A percentile compares a stretch with the other conserved stretches of the same genome.
These are phyloP conservation scores for Alternaria triticina DNA, from an alignment of 2,329 filamentous ascomycete species.

Conservation along the genomic window DNA sequence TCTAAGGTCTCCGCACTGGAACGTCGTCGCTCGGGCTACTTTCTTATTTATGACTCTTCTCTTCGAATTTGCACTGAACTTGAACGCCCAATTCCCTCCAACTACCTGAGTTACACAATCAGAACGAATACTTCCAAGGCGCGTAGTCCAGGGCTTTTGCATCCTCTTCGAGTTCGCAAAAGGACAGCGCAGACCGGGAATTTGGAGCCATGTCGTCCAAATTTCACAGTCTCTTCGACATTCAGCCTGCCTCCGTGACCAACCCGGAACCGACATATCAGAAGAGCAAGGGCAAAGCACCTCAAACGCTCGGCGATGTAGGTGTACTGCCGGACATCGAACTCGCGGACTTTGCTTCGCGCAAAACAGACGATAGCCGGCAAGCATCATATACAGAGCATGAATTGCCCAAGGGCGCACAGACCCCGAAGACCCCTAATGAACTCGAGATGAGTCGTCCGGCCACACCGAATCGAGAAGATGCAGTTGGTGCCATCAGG, in stretches of 20 bases:
- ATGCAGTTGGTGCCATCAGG: constrained; percentile 58
- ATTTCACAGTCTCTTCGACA: constrained; percentile 52
- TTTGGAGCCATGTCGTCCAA: constrained; percentile 44
- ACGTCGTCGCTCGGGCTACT: not conserved
- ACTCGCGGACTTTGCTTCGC: constrained; percentile 40
- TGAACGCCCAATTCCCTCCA: not conserved
- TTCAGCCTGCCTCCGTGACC: constrained; percentile 49
- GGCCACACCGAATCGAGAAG: constrained; percentile 51
- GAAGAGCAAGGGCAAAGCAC: constrained; percentile 24
- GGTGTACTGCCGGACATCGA: constrained; percentile 40
- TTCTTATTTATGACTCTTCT: not conserved
- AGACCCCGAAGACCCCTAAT: constrained; percentile 45
- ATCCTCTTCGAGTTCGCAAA: not conserved
- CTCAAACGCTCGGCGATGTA: constrained; percentile 18
- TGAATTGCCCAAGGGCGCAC: constrained; percentile 10
- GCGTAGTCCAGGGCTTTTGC: not conserved
- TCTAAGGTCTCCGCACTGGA: not conserved
- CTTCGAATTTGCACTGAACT: not conserved
- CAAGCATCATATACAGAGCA: constrained; percentile 21
- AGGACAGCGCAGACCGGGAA: not conserved
- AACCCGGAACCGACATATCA: constrained; percentile 49
- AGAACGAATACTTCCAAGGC: not conserved
- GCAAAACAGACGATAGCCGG: constrained; percentile 28
- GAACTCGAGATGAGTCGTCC: constrained; percentile 64
- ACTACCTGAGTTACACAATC: not conserved